Evolutionary conservation across 257 asterid genomes (phyloP).

Genomic region (Solanum bulbocastanum): DNA sequence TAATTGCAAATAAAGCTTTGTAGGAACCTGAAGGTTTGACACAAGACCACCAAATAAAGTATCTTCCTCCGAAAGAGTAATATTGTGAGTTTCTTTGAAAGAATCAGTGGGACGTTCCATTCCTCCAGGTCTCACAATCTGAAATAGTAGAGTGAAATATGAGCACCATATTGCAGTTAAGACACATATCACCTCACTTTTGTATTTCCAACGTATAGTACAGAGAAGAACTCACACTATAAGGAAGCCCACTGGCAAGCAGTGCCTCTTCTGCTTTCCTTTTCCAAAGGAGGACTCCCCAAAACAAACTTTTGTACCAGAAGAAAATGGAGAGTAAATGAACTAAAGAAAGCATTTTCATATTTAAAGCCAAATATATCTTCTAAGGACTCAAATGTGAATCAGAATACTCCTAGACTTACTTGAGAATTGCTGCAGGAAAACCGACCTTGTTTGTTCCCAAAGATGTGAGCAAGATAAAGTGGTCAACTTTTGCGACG

Average conservation of each 20-base stretch:
- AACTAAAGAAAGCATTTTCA: not conserved
- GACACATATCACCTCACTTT: not conserved
- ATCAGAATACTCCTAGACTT: slow-evolving; percentile 13
- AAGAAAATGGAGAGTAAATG: slow-evolving; percentile 5
- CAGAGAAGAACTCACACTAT: slow-evolving; percentile 53
- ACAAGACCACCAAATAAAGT: slow-evolving; percentile 91
- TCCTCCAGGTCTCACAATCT: slow-evolving; percentile 97
- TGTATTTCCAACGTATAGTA: not conserved
- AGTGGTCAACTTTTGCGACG: slow-evolving; percentile 59
- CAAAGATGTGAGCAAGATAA: slow-evolving; percentile 84
- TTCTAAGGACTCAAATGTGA: not conserved
- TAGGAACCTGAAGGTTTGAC: slow-evolving; percentile 82
- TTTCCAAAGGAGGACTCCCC: slow-evolving; percentile 94
- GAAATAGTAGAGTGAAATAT: slow-evolving; percentile 12
- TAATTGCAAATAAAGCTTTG: not conserved
- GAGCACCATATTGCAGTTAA: not conserved
- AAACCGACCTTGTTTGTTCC: slow-evolving; percentile 93
- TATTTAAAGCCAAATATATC: not conserved
- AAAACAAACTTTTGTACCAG: slow-evolving; percentile 52
- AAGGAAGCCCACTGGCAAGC: slow-evolving; percentile 76
- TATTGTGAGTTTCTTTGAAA: slow-evolving; percentile 82
- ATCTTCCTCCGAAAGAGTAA: slow-evolving; percentile 66
- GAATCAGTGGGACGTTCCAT: slow-evolving; percentile 99
- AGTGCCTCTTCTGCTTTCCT: slow-evolving; percentile 96
- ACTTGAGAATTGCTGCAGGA: slow-evolving; percentile 96